Base-by-base conservation (phyloP, 176 grass and related monocot genomes). In the Leersia perrieri region DNA sequence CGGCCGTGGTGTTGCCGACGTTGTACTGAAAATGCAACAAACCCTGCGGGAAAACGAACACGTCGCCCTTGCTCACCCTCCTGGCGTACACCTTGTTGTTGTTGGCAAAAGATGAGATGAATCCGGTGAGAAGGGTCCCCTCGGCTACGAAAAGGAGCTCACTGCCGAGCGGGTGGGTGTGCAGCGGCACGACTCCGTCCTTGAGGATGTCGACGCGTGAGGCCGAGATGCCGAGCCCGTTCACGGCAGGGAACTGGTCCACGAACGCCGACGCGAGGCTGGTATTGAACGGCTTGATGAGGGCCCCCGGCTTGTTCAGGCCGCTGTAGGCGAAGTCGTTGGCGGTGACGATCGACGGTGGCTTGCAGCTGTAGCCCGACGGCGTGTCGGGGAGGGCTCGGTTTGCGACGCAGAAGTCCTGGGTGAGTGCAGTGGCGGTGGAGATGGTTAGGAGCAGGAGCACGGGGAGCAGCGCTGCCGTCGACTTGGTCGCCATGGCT, bases 21-120 rank as follows among this genome's bases (percentile, higher is more conserved):
- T 90, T 96, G 67, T 88, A 86, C 82, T 91, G 88, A 61, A 62
- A 96, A 86, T 92, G 93, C 2, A 87, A 75, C 34, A 86, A 76
- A 1, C 83, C 93, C 60, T 76, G 82, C 13, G 93, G 93, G 71
- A 92, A 88, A 45, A 90, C 6, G 71, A 82, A 88, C 31, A 77
- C 3, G 5, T 92, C 90, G 15, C 88, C 88, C 25, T 75, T 42
- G 0, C 0, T 1, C 30, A 92, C 30, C 0, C n/a, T 73, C 60
- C 77, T 80, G 20, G 31, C 33, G 85, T 92, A 96, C 4, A 66
- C 75, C 0, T 0, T 12, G 42, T 95, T 95, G 44, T 70, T 6
- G 0, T 16, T 3, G 33, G n/a, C n/a, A n/a, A n/a, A n/a, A n/a
- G 85, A 60, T 64, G 75, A 60, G 79, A 94, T 49, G 82, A 88